Percentiles rank a stretch among this genome's conserved stretches.
Evolutionary conservation across 495 filamentous ascomycete species (phyloP).

Genomic region (Trichoderma erinaceum): DNA sequence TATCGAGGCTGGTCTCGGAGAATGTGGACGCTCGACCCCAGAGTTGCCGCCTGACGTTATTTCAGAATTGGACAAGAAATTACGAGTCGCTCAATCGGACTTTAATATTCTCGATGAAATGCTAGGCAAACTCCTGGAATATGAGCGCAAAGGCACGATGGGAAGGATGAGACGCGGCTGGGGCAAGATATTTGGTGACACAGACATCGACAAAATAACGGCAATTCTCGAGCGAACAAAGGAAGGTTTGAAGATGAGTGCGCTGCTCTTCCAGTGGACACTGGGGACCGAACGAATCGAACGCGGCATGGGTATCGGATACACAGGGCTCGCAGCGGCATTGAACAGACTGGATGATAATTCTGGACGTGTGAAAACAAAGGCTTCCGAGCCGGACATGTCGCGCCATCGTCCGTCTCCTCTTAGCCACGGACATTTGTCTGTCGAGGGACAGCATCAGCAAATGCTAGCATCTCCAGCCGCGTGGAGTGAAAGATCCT

Average conservation of each 20-base stretch:
- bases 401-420: neutral
- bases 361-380: conserved; percentile 21
- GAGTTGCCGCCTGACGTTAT: conserved; percentile 42
- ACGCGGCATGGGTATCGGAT: conserved; percentile 35
- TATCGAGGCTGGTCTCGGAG: conserved; percentile 45
- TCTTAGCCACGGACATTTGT: neutral
- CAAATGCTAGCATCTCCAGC: conserved; percentile 21
- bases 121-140: conserved; percentile 41
- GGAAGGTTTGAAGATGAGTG: conserved; percentile 38
- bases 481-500: conserved; percentile 7
- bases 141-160: conserved; percentile 42
- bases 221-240: conserved; percentile 31
- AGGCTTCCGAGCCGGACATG: conserved; percentile 20
- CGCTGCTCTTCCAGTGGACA: conserved; percentile 42
- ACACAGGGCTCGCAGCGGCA: conserved; percentile 42
- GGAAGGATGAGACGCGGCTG: conserved; percentile 45
- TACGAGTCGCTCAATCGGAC: conserved; percentile 38
- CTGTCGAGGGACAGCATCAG: neutral
- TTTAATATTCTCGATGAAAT: conserved; percentile 47
- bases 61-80: conserved; percentile 46
- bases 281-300: conserved; percentile 31
- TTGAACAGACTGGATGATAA: conserved; percentile 31
- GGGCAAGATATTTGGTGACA: conserved; percentile 39
- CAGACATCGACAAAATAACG: conserved; percentile 40
- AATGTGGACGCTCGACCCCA: conserved; percentile 31